Evolutionary conservation across 345 rosid species (phyloP).

Genomic region (Stellera chamaejasme): DNA sequence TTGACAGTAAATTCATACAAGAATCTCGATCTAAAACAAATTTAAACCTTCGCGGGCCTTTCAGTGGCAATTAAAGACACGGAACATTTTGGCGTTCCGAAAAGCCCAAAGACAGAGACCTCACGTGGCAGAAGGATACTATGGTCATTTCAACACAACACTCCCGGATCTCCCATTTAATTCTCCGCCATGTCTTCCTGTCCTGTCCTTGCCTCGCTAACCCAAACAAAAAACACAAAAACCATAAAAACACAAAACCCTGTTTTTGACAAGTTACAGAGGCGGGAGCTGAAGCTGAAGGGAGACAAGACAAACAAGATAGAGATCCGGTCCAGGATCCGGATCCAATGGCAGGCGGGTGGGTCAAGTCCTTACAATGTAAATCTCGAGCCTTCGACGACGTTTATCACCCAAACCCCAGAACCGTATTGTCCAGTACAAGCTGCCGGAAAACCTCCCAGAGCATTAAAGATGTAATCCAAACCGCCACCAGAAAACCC

Average conservation of each 20-base stretch:
- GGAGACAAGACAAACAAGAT: constrained; percentile 31
- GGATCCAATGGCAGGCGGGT: constrained; percentile 52
- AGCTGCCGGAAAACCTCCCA: constrained; percentile 62
- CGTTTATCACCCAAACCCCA: constrained; percentile 51
- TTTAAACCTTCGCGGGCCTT: too few species aligned
- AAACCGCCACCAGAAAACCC: constrained; percentile 29
- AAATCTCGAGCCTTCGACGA: constrained; percentile 89
- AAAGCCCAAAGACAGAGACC: constrained; percentile 10
- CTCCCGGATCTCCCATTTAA: constrained; percentile 19
- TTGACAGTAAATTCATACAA: constrained; percentile 11
- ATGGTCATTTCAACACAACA: constrained; percentile 17
- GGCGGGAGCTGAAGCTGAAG: neutral
- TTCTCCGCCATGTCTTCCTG: constrained; percentile 35
- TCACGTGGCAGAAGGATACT: constrained; percentile 27
- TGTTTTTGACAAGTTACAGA: neutral
- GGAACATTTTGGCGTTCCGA: too few species aligned
- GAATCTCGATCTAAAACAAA: neutral
- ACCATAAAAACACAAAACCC: constrained; percentile 3
- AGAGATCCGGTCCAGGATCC: constrained; percentile 48
- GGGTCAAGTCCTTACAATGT: constrained; percentile 94
- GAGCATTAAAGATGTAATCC: constrained; percentile 64
- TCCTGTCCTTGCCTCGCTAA: constrained; percentile 9
- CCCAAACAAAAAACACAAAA: neutral
- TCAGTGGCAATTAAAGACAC: too few species aligned
- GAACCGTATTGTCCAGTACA: constrained; percentile 38